Percentiles rank a stretch among this genome's conserved stretches.
Evolutionary conservation across 306 rosid species (phyloP).

Genomic region (Sindora glabra): DNA sequence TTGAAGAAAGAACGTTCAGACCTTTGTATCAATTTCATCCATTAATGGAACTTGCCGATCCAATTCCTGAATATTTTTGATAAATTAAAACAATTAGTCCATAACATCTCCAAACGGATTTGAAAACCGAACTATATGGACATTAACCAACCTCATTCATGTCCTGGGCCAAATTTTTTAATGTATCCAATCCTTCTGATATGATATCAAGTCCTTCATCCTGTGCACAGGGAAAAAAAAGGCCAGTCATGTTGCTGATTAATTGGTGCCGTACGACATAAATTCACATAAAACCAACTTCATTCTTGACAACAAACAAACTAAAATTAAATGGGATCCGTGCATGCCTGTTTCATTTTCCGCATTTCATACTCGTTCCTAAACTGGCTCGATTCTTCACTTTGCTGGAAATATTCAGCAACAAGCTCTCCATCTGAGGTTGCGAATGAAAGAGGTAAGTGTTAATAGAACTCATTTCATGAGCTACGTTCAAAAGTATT

Average conservation of each 20-base stretch:
- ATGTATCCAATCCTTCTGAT: slow-evolving; percentile 79
- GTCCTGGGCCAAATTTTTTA: slow-evolving; percentile 66
- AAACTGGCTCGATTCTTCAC: slow-evolving; percentile 70
- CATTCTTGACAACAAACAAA: neutral
- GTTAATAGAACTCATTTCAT: neutral
- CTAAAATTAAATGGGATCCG: slow-evolving; percentile 16
- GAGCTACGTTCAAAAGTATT: neutral
- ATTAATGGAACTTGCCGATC: slow-evolving; percentile 83
- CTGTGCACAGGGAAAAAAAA: slow-evolving; percentile 36
- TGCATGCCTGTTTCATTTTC: slow-evolving; percentile 72
- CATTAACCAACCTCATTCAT: slow-evolving; percentile 74
- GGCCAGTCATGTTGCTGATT: neutral
- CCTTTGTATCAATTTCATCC: slow-evolving; percentile 83
- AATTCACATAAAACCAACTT: neutral
- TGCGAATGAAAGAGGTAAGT: neutral
- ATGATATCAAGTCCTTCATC: slow-evolving; percentile 85
- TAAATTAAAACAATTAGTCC: slow-evolving; percentile 11
- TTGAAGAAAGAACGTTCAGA: slow-evolving; percentile 3
- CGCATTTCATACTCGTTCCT: slow-evolving; percentile 77
- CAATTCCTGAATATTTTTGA: slow-evolving; percentile 55
- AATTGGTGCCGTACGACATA: neutral
- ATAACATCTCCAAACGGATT: neutral
- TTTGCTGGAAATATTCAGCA: slow-evolving; percentile 45
- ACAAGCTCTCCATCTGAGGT: slow-evolving; percentile 36
- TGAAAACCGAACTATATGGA: neutral